Percentiles rank a stretch among this genome's conserved stretches.
These are phyloP conservation scores for Pseudotsuga menziesii DNA, from an alignment of 75 land plant species.

Conservation along the genomic window DNA sequence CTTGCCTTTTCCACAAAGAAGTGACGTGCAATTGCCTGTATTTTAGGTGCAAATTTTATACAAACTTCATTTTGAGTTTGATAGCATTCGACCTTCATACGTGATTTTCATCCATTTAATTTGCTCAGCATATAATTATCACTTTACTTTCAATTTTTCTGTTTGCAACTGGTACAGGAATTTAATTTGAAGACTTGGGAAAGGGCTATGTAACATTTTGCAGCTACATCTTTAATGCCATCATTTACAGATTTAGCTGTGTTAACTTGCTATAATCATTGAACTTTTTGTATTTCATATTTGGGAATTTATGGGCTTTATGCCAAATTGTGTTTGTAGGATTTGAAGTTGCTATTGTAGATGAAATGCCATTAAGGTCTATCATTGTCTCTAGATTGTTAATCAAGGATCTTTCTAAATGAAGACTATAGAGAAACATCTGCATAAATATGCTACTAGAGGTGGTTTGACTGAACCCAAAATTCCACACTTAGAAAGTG, in stretches of 20 bases:
- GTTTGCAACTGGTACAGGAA: constrained; percentile 44
- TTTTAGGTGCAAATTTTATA: constrained; percentile 46
- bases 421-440: constrained; percentile 22
- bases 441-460: constrained; percentile 30
- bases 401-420: constrained; percentile 21
- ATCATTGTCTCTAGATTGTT: background rate
- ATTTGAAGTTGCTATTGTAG: background rate
- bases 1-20: constrained; percentile 31
- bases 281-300: too few species aligned
- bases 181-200: constrained; percentile 86
- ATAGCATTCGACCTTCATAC: background rate
- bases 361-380: background rate
- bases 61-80: background rate
- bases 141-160: background rate
- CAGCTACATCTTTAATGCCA: constrained; percentile 31
- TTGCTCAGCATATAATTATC: background rate
- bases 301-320: too few species aligned
- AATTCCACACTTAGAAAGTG: constrained; percentile 73
- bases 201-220: constrained; percentile 67
- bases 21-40: constrained; percentile 38
- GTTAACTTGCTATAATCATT: constrained; percentile 2
- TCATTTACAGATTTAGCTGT: constrained; percentile 23
- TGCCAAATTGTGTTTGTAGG: too few species aligned
- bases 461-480: constrained; percentile 65
- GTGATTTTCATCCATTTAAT: background rate